A percentile compares a stretch with the other conserved stretches of the same genome.
Evolutionary conservation across 352 stramenopile genomes (phyloP).

Genomic region (Nothophytophthora sp.): DNA sequence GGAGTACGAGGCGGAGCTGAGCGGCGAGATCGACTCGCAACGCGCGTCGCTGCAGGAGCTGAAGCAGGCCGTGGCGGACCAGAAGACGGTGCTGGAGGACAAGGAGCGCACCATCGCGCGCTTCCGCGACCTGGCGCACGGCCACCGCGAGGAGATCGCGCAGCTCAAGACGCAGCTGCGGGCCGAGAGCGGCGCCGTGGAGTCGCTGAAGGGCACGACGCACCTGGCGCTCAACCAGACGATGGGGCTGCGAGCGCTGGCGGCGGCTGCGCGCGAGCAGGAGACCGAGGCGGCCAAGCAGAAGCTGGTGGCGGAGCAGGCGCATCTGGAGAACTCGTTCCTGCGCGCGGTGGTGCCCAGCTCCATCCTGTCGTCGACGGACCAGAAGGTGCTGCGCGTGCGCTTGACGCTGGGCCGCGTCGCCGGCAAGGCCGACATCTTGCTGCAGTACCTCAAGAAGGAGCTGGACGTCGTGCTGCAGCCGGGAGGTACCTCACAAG

Average conservation of each 20-base stretch:
- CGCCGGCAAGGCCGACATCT: constrained; percentile 66
- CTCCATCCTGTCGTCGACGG: constrained; percentile 72
- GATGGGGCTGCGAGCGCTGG: constrained; percentile 64
- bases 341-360: constrained; percentile 65
- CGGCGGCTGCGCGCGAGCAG: constrained; percentile 58
- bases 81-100: constrained; percentile 70
- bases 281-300: constrained; percentile 74
- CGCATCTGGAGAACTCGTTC: constrained; percentile 67
- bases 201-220: constrained; percentile 73
- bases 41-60: constrained; percentile 54
- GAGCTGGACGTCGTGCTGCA: constrained; percentile 52
- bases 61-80: constrained; percentile 50
- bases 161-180: constrained; percentile 76
- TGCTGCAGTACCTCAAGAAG: constrained; percentile 69
- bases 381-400: constrained; percentile 74
- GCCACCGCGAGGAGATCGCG: constrained; percentile 73
- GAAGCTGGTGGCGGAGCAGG: constrained; percentile 65
- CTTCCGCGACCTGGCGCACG: constrained; percentile 73
- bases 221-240: constrained; percentile 77
- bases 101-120: constrained; percentile 79
- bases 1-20: constrained; percentile 80
- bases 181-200: constrained; percentile 64
- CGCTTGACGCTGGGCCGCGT: constrained; percentile 67
- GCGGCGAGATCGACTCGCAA: constrained; percentile 66
- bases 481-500: constrained; percentile 14